Base-by-base conservation (phyloP, 2,329 filamentous ascomycete species). In the Curvularia sp. region DNA sequence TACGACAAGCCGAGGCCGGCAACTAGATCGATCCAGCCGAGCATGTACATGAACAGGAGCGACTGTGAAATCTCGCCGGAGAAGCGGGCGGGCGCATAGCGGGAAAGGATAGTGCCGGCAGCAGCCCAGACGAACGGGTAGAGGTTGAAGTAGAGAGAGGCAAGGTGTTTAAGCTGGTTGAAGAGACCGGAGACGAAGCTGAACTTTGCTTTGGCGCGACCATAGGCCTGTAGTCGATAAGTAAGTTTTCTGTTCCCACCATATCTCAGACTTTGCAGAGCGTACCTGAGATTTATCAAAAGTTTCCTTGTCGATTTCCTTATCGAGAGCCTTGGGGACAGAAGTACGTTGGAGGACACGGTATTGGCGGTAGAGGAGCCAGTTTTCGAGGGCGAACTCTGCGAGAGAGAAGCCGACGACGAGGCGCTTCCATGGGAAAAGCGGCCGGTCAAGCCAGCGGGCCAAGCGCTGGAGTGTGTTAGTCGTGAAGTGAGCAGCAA, bases 341-440 rank as follows among this genome's bases (percentile, higher is more conserved):
- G 87, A 90, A 12, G 86, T 92, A 67, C 88, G 87, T 75, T 94
- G 87, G 61, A 98, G 85, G 55, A 97, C 87, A 67, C 88, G 87
- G 78, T 97, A 98, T 78, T 99, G 95, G 57, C 95, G 92, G 68
- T 92, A 82, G 26, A 92, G 92, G 53, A 99, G 88, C 80, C 94
- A 91, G 44, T 92, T 88, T 78, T 99, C 95, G 74, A 99, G 89
- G 54, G 92, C 81, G 78, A 92, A 98, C 77, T 99, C 92, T 61
- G 90, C 92, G 70, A 98, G 78, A 30, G 93, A 96, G 82, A 99
- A 99, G 72, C 93, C 91, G 69, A 98, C 86, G 72, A 99, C 93
- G 71, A 99, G 88, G 77, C 88, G 90, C 87, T 97, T 99, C 95
- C 95, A 99, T 55, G 95, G 94, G 82, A 98, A 97, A 74, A 91